These are phyloP conservation scores for Fonsecaea multimorphosa DNA, from an alignment of 2,329 filamentous ascomycete species.

Conservation along the genomic window DNA sequence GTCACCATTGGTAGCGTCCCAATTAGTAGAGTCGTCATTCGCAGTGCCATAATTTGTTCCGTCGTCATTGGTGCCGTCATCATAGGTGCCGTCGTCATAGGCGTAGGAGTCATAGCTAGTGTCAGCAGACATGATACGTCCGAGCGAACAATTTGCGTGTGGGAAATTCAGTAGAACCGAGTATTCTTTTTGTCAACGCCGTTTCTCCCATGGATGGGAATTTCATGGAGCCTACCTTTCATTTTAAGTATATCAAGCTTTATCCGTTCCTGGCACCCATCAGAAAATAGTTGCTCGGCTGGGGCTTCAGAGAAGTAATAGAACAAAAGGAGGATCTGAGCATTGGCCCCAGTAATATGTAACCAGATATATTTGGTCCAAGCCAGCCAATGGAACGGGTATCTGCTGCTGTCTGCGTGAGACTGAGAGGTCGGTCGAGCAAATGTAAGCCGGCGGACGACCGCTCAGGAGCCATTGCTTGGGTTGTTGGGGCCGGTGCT, in stretches of 20 bases:
- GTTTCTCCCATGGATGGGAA: not conserved
- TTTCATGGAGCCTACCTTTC: not conserved
- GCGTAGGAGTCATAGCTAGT: too few relatives aligned
- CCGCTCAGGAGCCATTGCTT: not conserved
- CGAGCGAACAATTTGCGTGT: not conserved
- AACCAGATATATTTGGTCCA: conserved; percentile 3
- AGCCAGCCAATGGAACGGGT: not conserved
- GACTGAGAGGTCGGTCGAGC: not conserved
- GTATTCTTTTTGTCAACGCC: not conserved
- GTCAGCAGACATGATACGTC: not conserved
- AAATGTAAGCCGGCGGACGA: not conserved
- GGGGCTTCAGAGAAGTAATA: not conserved
- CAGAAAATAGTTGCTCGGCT: not conserved
- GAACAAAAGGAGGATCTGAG: not conserved
- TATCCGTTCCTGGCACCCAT: not conserved
- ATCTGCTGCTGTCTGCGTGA: not conserved
- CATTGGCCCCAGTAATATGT: not conserved
- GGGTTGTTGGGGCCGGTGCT: not conserved
- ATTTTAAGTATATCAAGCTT: not conserved
- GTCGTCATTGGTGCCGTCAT: too few relatives aligned
- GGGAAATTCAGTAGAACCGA: not conserved
- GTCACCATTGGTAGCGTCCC: too few relatives aligned
- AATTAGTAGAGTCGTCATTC: too few relatives aligned
- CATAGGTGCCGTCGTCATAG: too few relatives aligned
- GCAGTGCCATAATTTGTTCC: too few relatives aligned